phyloP scores from a whole-genome alignment of 2,329 filamentous ascomycete genomes.

The Neophaeococcomyces mojaviensis region DNA sequence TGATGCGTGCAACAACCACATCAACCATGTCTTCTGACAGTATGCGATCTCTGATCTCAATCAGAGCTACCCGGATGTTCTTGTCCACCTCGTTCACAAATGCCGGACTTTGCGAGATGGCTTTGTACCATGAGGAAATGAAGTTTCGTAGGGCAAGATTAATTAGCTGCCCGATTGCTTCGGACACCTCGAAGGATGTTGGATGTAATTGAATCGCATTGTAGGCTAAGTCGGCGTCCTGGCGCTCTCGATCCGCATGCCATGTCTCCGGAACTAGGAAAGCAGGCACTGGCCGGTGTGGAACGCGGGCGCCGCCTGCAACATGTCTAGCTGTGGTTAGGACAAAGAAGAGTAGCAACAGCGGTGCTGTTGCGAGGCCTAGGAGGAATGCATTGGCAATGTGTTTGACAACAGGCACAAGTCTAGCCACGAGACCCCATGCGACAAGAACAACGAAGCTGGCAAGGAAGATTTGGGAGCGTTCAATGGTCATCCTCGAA shows the following conservation, averaged over 20 bases:
- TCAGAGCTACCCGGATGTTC: conserved; percentile 64
- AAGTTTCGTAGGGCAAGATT: conserved; percentile 74
- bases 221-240: conserved; percentile 62
- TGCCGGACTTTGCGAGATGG: conserved; percentile 70
- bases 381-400: conserved; percentile 73
- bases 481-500: conserved; percentile 33
- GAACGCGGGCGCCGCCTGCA: conserved; percentile 29
- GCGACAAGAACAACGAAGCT: conserved; percentile 54
- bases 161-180: conserved; percentile 71
- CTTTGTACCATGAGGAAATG: conserved; percentile 77
- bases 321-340: conserved; percentile 29
- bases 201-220: conserved; percentile 63
- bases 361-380: conserved; percentile 52
- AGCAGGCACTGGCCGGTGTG: conserved; percentile 26
- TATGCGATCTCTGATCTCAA: conserved; percentile 63
- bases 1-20: conserved; percentile 68
- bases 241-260: conserved; percentile 59
- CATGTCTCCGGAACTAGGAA: conserved; percentile 61
- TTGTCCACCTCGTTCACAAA: conserved; percentile 85
- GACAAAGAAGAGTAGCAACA: conserved; percentile 55
- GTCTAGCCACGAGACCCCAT: conserved; percentile 80
- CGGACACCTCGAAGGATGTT: conserved; percentile 68
- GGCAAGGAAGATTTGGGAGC: conserved; percentile 37
- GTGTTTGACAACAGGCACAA: conserved; percentile 75
- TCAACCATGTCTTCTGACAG: conserved; percentile 75